phyloP scores from a whole-genome alignment of 2,329 filamentous ascomycete species.

The Pseudogymnoascus sp. region DNA sequence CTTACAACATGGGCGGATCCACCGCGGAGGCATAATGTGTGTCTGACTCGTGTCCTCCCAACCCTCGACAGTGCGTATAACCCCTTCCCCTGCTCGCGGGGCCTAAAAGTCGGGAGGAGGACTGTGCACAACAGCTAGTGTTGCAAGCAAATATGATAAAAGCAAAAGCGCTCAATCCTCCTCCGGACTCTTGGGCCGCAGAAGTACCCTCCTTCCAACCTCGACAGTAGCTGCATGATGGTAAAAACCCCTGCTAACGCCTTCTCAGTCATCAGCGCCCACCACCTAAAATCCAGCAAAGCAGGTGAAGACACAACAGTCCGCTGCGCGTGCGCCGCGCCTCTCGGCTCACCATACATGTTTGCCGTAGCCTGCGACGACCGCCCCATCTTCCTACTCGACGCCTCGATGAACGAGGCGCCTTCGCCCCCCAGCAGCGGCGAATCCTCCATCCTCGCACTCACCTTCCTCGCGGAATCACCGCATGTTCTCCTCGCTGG shows the following conservation, averaged over 20 bases:
- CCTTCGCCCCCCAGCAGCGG: slow-evolving; percentile 18
- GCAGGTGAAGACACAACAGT: slow-evolving; percentile 35
- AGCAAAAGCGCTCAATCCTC: not conserved
- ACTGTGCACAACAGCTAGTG: not conserved
- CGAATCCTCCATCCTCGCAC: slow-evolving; percentile 36
- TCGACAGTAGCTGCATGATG: not conserved
- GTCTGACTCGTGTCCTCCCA: not conserved
- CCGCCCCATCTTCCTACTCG: slow-evolving; percentile 9
- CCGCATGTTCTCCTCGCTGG: slow-evolving; percentile 44
- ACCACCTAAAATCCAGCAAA: slow-evolving; percentile 41
- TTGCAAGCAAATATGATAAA: not conserved
- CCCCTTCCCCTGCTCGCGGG: not conserved
- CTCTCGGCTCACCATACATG: not conserved
- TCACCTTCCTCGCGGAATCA: slow-evolving; percentile 41
- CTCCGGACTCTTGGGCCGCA: not conserved
- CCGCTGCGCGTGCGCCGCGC: not conserved
- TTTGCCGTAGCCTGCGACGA: not conserved
- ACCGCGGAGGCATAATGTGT: not conserved
- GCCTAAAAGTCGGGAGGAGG: not conserved
- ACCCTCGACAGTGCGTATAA: not conserved
- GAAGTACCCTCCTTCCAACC: not conserved
- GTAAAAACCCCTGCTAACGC: not conserved
- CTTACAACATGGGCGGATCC: not conserved
- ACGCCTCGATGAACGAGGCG: slow-evolving; percentile 15
- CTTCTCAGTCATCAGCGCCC: slow-evolving; percentile 31